A percentile compares a stretch with the other conserved stretches of the same genome.
Conservation (phyloP, 1,139 yeast species). For the Sugiyamaella japonica region DNA sequence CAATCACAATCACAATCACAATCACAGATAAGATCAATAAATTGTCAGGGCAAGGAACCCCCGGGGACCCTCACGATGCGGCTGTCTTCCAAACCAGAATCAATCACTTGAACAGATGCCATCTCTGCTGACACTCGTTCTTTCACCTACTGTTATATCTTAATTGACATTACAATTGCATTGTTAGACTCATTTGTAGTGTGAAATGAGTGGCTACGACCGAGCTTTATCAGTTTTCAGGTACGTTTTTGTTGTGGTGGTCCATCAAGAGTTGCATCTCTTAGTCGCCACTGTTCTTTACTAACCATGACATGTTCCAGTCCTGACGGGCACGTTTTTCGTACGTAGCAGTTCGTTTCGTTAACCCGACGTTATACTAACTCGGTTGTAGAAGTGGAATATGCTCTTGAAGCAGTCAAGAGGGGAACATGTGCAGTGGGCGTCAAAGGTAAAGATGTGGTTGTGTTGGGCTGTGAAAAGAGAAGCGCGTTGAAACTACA, state of each 20-base stretch:
- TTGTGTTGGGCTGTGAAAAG: conserved; percentile 94
- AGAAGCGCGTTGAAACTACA: conserved; percentile 92
- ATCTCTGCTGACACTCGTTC: neutral
- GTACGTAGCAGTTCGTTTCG: conserved; percentile 44
- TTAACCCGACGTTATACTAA: too few species aligned
- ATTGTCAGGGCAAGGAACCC: neutral
- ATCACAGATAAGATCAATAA: too few species aligned
- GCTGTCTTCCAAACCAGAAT: neutral
- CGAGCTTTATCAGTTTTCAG: conserved; percentile 97
- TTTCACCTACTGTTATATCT: neutral
- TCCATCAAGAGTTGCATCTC: neutral
- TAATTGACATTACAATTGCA: neutral
- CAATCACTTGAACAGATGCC: neutral
- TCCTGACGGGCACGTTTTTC: conserved; percentile 99
- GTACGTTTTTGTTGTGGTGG: conserved; percentile 48
- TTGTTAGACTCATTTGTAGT: neutral
- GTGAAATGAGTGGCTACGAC: conserved; percentile 94
- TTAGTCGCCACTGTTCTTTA: conserved; percentile 8
- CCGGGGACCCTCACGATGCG: neutral
- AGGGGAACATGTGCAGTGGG: conserved; percentile 99
- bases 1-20: too few species aligned
- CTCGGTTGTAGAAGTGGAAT: conserved; percentile 70
- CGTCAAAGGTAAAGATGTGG: conserved; percentile 84
- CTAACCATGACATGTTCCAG: conserved; percentile 43
- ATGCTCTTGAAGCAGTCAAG: conserved; percentile 96